Evolutionary conservation across 148 eudicot species (phyloP).

Genomic region (Persicaria tinctoria): DNA sequence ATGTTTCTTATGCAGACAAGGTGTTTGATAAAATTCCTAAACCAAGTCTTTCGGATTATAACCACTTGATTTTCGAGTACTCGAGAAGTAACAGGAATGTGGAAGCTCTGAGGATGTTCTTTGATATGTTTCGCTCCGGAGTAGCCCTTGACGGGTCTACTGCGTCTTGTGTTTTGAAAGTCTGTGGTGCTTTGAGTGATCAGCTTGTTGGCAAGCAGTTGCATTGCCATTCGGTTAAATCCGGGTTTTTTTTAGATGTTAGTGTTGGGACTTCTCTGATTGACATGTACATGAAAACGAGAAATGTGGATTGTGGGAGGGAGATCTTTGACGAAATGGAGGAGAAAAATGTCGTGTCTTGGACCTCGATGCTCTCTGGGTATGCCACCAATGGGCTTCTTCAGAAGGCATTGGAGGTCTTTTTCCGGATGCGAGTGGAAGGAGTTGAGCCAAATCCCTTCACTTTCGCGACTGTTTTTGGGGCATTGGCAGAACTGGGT

Average conservation of each 20-base stretch:
- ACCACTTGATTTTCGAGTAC: conserved; percentile 51
- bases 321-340: conserved; percentile 54
- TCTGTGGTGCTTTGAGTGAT: conserved; percentile 43
- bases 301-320: conserved; percentile 39
- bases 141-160: conserved; percentile 52
- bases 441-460: conserved; percentile 65
- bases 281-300: conserved; percentile 76
- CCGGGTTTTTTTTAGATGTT: conserved; percentile 58
- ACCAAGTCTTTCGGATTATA: conserved; percentile 24
- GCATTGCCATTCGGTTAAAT: conserved; percentile 56
- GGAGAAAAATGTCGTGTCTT: conserved; percentile 75
- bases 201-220: conserved; percentile 47
- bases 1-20: conserved; percentile 27
- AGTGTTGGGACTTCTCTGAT: conserved; percentile 85
- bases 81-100: conserved; percentile 37
- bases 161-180: conserved; percentile 67
- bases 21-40: conserved; percentile 50
- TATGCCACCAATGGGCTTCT: conserved; percentile 45
- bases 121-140: conserved; percentile 34
- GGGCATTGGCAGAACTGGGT: conserved; percentile 54
- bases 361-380: conserved; percentile 86
- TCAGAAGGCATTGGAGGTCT: conserved; percentile 38
- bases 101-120: conserved; percentile 39
- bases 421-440: conserved; percentile 43
- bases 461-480: conserved; percentile 65